phyloP scores from a whole-genome alignment of 2,329 filamentous ascomycete species.

The Fusarium nelsonii region DNA sequence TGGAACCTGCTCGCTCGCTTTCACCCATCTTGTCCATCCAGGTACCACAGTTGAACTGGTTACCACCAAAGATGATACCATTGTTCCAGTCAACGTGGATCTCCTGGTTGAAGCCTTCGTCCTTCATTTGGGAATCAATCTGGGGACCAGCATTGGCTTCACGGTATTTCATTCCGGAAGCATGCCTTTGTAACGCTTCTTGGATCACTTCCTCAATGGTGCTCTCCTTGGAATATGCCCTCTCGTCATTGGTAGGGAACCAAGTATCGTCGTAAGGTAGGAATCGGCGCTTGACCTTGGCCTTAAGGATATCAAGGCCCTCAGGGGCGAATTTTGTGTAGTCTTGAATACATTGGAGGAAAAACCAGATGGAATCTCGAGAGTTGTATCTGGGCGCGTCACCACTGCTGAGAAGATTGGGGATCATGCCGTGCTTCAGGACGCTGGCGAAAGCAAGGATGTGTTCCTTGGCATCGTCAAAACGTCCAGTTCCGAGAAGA shows the following conservation, averaged over 20 bases:
- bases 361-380: conserved; percentile 97
- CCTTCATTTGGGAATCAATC: conserved; percentile 92
- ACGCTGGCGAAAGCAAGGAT: conserved; percentile 96
- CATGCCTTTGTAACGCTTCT: conserved; percentile 92
- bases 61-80: conserved; percentile 93
- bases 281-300: conserved; percentile 85
- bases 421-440: conserved; percentile 98
- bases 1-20: conserved; percentile 88
- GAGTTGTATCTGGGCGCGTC: conserved; percentile 93
- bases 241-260: conserved; percentile 83
- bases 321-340: conserved; percentile 86
- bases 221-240: conserved; percentile 87
- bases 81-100: conserved; percentile 91
- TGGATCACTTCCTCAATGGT: conserved; percentile 91
- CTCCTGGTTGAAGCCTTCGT: conserved; percentile 91
- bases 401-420: conserved; percentile 89
- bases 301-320: conserved; percentile 78
- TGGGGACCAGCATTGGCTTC: conserved; percentile 93
- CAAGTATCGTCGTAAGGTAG: conserved; percentile 95
- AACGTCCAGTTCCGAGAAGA: conserved; percentile 90
- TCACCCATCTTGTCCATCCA: conserved; percentile 99
- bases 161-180: conserved; percentile 88
- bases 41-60: conserved; percentile 93
- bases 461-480: conserved; percentile 89
- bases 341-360: conserved; percentile 94